Evolutionary conservation across 2,329 filamentous ascomycete genomes (phyloP), one percentile per base, ranked within the genome.

Genomic region (Talaromyces sp.): DNA sequence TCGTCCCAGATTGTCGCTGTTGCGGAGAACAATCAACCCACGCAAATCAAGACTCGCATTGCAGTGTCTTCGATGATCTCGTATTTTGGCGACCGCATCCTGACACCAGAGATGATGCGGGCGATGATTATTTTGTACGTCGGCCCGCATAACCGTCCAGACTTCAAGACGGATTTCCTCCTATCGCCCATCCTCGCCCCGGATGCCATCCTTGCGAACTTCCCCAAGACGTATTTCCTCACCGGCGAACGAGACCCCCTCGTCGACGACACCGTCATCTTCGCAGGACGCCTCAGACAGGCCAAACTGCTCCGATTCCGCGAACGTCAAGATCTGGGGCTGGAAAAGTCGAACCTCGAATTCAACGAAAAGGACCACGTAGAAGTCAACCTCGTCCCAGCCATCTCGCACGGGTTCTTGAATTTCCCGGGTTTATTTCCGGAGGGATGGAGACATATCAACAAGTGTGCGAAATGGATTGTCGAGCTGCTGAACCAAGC

Each of bases 51-150:
- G 66, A 98, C 95, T 1, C 86, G 93, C n/a, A 84, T 99, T 10
- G 93, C 93, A 17, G 96, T 93, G 72, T 93, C 91, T 0, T 93
- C 89, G n/a, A 96, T 96, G 86, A 96, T 99, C 38, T 97, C 93
- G 0, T 98, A 98, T 76, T 96, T 97, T 75, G 95, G 96, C 73
- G 95, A 99, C 74, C 89, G 95, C 29, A 90, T 99, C 29, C 82
- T 99, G 14, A 93, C 91, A 0, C 93, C 95, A 0, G 95, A 99
- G 75, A 96, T 98, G 91, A 97, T 98, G 89, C 89, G 95, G 32
- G 91, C 93, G 64, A 98, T 99, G 93, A 96, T 99, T 65, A 96
- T 99, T 65, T 82, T 99, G 4, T 99, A 99, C 73, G 90, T 99
- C 59, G 95, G 95, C 0, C 92, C 93, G 0, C 90, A 97, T 71